Evolutionary conservation across 1,139 yeast genomes (phyloP).

Genomic region (Debaryomyces singareniensis): DNA sequence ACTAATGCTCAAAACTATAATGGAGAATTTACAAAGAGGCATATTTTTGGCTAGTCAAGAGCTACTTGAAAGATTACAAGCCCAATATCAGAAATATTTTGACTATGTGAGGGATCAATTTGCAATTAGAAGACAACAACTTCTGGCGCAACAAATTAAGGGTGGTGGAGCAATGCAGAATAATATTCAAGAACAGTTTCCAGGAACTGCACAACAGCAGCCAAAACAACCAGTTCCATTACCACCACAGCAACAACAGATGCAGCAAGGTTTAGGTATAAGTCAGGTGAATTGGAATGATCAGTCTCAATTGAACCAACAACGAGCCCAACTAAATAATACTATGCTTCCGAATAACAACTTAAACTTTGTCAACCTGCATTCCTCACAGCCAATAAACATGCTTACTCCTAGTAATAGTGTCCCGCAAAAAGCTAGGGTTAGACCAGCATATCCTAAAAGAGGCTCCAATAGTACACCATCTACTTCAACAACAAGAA

Average conservation of each 20-base stretch:
- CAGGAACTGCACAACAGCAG: slow-evolving; percentile 7
- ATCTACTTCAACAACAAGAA: slow-evolving; percentile 12
- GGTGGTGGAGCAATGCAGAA: slow-evolving; percentile 4
- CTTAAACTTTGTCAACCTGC: slow-evolving; percentile 4
- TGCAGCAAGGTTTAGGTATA: slow-evolving; percentile 3
- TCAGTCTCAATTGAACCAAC: slow-evolving; percentile 11
- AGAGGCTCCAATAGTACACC: slow-evolving; percentile 12
- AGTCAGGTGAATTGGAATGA: slow-evolving; percentile 16
- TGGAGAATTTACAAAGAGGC: slow-evolving; percentile 61
- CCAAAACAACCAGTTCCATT: slow-evolving; percentile 5
- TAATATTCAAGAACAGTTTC: slow-evolving; percentile 9
- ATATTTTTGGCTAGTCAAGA: slow-evolving; percentile 62
- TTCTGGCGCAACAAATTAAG: slow-evolving; percentile 18
- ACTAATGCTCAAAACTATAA: slow-evolving; percentile 68
- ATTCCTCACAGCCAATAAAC: slow-evolving; percentile 3
- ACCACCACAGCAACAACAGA: slow-evolving; percentile 9
- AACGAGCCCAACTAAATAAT: slow-evolving; percentile 12
- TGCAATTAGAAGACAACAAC: slow-evolving; percentile 28
- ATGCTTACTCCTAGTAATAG: slow-evolving; percentile 9
- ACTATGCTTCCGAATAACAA: slow-evolving; percentile 19
- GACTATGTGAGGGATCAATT: slow-evolving; percentile 57
- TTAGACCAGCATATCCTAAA: slow-evolving; percentile 10
- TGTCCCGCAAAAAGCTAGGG: slow-evolving; percentile 8
- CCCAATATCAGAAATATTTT: slow-evolving; percentile 70
- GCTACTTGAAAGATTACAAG: slow-evolving; percentile 60